A percentile compares a stretch with the other conserved stretches of the same genome.
Evolutionary conservation across 2,329 filamentous ascomycete species (phyloP).

Genomic region (Talaromyces amestolkiae): DNA sequence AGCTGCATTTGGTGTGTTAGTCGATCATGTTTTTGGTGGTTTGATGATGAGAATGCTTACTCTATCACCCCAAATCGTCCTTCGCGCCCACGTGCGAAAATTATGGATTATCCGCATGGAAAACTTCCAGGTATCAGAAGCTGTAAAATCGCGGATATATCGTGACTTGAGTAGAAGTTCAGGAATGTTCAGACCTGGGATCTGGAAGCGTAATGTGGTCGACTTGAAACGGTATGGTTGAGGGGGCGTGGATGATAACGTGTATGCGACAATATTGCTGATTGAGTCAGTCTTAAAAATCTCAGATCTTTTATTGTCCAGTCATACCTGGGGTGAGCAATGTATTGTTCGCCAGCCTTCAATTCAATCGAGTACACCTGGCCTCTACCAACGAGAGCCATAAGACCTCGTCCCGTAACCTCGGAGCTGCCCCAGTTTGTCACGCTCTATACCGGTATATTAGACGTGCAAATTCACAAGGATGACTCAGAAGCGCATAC

Average conservation of each 20-base stretch:
- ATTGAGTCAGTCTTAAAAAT: neutral
- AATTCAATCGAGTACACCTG: constrained; percentile 85
- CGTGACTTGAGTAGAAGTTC: constrained; percentile 65
- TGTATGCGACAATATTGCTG: constrained; percentile 87
- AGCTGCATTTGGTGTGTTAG: constrained; percentile 46
- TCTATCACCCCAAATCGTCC: constrained; percentile 89
- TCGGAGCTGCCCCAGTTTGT: constrained; percentile 90
- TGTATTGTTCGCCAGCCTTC: constrained; percentile 79
- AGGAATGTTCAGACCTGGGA: constrained; percentile 66
- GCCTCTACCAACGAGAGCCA: constrained; percentile 79
- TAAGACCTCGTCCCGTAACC: constrained; percentile 80
- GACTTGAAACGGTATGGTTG: constrained; percentile 85
- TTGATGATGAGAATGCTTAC: constrained; percentile 36
- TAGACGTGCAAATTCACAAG: neutral
- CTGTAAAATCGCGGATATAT: constrained; percentile 70
- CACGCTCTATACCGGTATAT: constrained; percentile 52
- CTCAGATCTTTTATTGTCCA: neutral
- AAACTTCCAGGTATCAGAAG: constrained; percentile 70
- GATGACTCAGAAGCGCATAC: constrained; percentile 38
- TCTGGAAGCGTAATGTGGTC: constrained; percentile 69
- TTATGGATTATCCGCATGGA: constrained; percentile 64
- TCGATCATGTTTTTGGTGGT: neutral
- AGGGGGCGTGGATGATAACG: constrained; percentile 69
- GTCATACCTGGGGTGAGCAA: constrained; percentile 71
- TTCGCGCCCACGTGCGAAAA: constrained; percentile 71